Conservation (phyloP, 108 stramenopile genomes). For the Stephanodiscus minutulus region DNA sequence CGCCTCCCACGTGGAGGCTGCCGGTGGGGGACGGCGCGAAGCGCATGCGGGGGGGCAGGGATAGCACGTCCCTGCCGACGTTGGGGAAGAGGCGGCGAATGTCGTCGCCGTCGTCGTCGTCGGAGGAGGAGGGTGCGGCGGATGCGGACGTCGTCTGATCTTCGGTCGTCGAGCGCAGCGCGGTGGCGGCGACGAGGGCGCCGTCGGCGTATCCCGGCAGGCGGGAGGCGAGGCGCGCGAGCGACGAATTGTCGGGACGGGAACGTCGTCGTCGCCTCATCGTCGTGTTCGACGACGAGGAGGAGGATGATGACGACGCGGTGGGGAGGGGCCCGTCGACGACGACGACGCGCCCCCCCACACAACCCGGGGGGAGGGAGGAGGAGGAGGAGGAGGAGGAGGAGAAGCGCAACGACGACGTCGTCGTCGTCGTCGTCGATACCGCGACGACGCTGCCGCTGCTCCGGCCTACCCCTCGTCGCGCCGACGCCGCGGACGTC, state of each 20-base stretch:
- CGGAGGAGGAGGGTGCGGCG: background rate
- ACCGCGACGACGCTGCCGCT: no score
- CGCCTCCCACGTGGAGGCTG: conserved; percentile 95
- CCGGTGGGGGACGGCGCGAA: conserved; percentile 97
- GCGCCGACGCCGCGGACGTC: no score
- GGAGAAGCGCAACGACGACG: no score
- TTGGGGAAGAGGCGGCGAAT: conserved; percentile 60
- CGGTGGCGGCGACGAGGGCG: conserved; percentile 2
- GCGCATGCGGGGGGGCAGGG: conserved; percentile 82
- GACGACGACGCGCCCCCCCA: no score
- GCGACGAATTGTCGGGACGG: background rate
- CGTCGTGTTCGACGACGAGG: no score
- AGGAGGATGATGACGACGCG: no score
- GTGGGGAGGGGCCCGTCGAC: no score
- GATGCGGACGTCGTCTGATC: conserved; percentile 6
- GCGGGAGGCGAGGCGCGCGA: background rate
- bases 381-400: no score
- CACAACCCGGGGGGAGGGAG: no score
- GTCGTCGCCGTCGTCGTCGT: background rate
- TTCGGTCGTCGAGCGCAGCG: conserved; percentile 18
- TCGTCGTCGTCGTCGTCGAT: no score
- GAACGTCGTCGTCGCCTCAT: no score
- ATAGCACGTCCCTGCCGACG: conserved; percentile 56
- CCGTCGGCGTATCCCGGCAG: background rate
- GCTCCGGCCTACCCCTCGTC: no score